These are phyloP conservation scores for Babesia ovata DNA, from an alignment of 169 alveolate genomes.

Conservation along the genomic window DNA sequence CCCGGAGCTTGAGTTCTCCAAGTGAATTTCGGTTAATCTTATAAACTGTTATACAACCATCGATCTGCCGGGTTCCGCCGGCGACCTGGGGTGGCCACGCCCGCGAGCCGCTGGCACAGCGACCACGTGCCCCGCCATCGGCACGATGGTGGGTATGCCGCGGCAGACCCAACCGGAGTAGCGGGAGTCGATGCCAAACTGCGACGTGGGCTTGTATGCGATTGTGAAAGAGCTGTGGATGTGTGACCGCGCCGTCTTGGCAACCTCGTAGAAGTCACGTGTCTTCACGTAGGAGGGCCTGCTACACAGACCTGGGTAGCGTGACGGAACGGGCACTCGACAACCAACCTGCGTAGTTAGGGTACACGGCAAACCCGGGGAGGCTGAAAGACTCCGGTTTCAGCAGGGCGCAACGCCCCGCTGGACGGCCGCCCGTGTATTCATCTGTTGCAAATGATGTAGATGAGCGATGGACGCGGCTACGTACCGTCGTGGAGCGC, in stretches of 20 bases:
- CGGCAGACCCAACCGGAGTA: slow-evolving; percentile 31
- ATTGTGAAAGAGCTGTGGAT: slow-evolving; percentile 28
- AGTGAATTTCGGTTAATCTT: slow-evolving; percentile 18
- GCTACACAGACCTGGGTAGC: slow-evolving; percentile 39
- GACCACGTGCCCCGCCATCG: slow-evolving; percentile 64
- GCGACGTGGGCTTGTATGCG: slow-evolving; percentile 45
- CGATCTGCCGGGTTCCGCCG: background rate
- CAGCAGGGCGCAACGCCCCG: slow-evolving; percentile 15
- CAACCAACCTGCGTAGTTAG: slow-evolving; percentile 51
- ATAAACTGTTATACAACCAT: slow-evolving; percentile 1
- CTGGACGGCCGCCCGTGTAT: background rate
- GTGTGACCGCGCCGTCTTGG: slow-evolving; percentile 31
- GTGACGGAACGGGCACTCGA: background rate
- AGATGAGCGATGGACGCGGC: background rate
- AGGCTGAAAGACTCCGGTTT: slow-evolving; percentile 47
- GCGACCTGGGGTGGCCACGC: background rate
- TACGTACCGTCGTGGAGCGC: slow-evolving; percentile 35
- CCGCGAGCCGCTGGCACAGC: slow-evolving; percentile 50
- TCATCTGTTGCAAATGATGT: background rate
- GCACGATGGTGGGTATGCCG: slow-evolving; percentile 62
- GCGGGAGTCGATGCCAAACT: slow-evolving; percentile 19
- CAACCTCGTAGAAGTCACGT: slow-evolving; percentile 57
- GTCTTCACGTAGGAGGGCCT: slow-evolving; percentile 37
- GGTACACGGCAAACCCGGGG: slow-evolving; percentile 54
- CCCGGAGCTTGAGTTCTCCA: slow-evolving; percentile 69